Percentiles rank a stretch among this genome's conserved stretches.
Evolutionary conservation across 2,329 filamentous ascomycete species (phyloP).

Genomic region (Penicillium sp.): DNA sequence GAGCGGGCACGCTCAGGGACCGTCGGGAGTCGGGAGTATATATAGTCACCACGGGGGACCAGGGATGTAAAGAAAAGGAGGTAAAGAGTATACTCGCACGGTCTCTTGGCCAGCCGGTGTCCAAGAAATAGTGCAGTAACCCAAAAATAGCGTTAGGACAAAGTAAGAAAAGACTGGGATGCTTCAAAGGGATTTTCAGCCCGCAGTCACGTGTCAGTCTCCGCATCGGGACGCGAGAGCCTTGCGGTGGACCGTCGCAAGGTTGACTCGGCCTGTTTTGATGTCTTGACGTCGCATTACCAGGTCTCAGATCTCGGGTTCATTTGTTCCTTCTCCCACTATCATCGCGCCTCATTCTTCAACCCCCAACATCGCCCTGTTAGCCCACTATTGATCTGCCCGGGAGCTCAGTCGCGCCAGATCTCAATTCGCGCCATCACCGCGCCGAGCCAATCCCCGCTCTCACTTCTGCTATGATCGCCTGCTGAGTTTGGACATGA

Average conservation of each 20-base stretch:
- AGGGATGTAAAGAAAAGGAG: slow-evolving; percentile 1
- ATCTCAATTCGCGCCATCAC: background rate
- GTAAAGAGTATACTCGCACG: background rate
- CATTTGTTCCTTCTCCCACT: background rate
- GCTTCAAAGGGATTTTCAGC: slow-evolving; percentile 18
- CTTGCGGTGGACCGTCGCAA: slow-evolving; percentile 1
- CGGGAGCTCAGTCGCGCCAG: slow-evolving; percentile 2
- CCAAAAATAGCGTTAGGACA: slow-evolving; percentile 6
- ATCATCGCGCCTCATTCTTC: background rate
- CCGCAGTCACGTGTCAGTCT: slow-evolving; percentile 19
- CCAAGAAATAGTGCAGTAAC: slow-evolving; percentile 1
- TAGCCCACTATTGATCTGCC: background rate
- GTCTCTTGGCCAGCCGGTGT: background rate
- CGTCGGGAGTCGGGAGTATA: background rate
- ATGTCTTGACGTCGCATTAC: background rate
- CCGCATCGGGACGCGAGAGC: slow-evolving; percentile 24
- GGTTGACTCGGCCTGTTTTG: slow-evolving; percentile 1
- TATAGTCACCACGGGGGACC: slow-evolving; percentile 5
- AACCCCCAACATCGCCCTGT: background rate
- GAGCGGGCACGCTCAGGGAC: slow-evolving; percentile 11
- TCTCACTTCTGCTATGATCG: slow-evolving; percentile 3
- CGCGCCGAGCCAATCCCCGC: background rate
- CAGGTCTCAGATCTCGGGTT: background rate
- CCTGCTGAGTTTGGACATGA: slow-evolving; percentile 33
- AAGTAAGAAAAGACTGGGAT: slow-evolving; percentile 4